Base-by-base conservation (phyloP, 306 rosid genomes). In the Fragaria vesca region DNA sequence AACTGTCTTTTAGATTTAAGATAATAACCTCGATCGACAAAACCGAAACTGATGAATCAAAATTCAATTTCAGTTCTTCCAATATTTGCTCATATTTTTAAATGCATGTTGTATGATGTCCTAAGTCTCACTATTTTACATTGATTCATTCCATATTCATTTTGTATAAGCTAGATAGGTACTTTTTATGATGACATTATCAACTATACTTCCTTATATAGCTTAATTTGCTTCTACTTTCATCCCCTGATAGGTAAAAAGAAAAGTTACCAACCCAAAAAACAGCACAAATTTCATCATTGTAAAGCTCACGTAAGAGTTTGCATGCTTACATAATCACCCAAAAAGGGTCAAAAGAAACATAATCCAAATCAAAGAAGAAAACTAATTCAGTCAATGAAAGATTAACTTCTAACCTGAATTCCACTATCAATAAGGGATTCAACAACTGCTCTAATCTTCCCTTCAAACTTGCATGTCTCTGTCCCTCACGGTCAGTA, bases 361-460 rank as follows among this genome's bases (percentile, higher is more conserved):
- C 24, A 28, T 18, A 63, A 61, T 24, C 63, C 61, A 24, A 11
- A 52, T 17, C 36, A 15, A 74, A 36, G 43, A 69, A 24, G 21
- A 42, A 24, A 57, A 51, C 73, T 45, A 46, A 73, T 76, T 88
- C 77, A 92, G 71, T 92, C 95, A 15, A 94, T 97, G 88, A 30
- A 30, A 30, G 32, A 30, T 30, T 89, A 90, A 79, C 90, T 84
- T 85, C 89, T 94, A 74, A 92, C 43, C 84, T 90, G 97, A 83
- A 94, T 90, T 69, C 97, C 98, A 83, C 84, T 90, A 75, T 94
- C 98, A 58, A 94, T 90, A 45, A 94, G 94, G 61, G 97, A 94
- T 81, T 94, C 97, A 78, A 94, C 97, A 36, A 94, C 95, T 28
- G 98, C 98, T 81, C 98, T 90, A 73, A 92, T 90, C 87, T 94